phyloP scores from a whole-genome alignment of 2,329 filamentous ascomycete genomes.

The Fragosphaeria purpurea region DNA sequence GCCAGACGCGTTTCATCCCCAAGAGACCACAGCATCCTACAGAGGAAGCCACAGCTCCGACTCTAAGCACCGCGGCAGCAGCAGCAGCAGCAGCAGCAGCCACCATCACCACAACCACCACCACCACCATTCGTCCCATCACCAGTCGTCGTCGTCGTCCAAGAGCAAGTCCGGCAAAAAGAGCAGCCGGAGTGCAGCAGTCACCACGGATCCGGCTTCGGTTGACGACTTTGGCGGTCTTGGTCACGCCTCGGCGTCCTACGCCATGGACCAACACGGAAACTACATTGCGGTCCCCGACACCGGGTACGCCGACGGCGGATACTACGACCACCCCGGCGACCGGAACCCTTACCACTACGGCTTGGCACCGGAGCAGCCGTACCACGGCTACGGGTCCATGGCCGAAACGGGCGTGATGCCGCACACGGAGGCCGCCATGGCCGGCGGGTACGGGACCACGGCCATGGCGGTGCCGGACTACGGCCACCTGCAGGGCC shows the following conservation, averaged over 20 bases:
- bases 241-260: neutral
- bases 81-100: too few species aligned
- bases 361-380: neutral
- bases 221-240: neutral
- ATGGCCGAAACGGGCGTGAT: neutral
- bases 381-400: neutral
- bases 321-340: neutral
- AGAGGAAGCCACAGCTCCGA: too few species aligned
- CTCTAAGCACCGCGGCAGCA: too few species aligned
- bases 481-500: neutral
- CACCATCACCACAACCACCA: too few species aligned
- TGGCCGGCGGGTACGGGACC: neutral
- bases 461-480: neutral
- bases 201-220: too few species aligned
- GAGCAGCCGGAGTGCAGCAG: neutral
- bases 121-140: too few species aligned
- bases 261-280: neutral
- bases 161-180: neutral
- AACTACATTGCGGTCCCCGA: neutral
- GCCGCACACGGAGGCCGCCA: neutral
- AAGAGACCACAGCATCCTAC: neutral
- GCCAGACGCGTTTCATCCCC: neutral
- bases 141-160: neutral
- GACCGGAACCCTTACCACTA: too few species aligned
- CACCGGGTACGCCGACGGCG: neutral